These are phyloP conservation scores for Solanum hybrid DNA, from an alignment of 305 asterid genomes.

Conservation along the genomic window DNA sequence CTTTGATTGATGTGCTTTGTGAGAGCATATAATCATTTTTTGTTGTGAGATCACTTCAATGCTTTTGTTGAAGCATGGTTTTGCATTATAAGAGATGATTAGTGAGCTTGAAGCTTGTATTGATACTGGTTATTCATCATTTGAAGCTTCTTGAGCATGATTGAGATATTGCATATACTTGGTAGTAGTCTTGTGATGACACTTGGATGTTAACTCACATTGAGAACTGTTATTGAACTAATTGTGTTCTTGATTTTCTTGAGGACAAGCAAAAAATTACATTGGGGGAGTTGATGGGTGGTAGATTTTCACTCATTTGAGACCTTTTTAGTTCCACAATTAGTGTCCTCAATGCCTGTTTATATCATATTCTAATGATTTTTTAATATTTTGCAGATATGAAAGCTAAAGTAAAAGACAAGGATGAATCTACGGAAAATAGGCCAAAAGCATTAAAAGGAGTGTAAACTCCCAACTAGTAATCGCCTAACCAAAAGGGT, in stretches of 20 bases:
- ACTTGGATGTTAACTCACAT: neutral
- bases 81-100: neutral
- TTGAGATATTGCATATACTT: neutral
- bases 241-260: neutral
- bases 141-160: neutral
- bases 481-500: neutral
- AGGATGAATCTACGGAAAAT: neutral
- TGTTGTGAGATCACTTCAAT: neutral
- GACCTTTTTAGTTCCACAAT: neutral
- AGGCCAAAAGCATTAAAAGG: neutral
- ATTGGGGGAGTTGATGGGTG: neutral
- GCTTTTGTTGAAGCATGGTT: neutral
- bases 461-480: neutral
- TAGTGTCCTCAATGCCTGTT: neutral
- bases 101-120: neutral
- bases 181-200: neutral
- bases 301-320: neutral
- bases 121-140: neutral
- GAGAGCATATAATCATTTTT: neutral
- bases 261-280: neutral
- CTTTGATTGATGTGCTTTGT: neutral
- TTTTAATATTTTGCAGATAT: too few relatives aligned
- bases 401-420: neutral
- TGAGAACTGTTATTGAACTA: neutral
- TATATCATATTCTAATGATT: neutral